Conservation (phyloP, 2,329 filamentous ascomycete genomes). For the Botrytis hyacinthi region DNA sequence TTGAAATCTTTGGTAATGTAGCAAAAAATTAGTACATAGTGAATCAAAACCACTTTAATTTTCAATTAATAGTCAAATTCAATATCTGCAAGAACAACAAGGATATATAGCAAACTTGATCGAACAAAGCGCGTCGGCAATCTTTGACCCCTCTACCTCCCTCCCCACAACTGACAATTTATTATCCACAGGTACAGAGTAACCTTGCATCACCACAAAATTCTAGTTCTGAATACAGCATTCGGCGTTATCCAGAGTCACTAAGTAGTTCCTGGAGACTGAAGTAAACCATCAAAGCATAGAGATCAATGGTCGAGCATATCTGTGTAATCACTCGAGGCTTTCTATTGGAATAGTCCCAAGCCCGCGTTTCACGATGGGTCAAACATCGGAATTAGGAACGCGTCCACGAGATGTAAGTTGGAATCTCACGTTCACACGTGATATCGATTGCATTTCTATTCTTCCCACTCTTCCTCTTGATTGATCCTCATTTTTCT, state of each 20-base stretch:
- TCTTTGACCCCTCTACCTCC: neutral
- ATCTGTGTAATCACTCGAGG: neutral
- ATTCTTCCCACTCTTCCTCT: neutral
- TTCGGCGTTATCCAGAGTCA: neutral
- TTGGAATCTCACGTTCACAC: constrained; percentile 9
- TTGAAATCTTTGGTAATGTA: neutral
- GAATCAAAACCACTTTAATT: neutral
- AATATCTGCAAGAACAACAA: neutral
- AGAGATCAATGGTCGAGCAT: neutral
- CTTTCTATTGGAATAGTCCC: neutral
- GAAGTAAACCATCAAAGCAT: neutral
- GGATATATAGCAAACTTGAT: neutral
- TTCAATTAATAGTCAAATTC: neutral
- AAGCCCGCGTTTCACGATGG: neutral
- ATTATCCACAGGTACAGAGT: neutral
- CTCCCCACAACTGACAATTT: neutral
- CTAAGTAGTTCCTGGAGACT: neutral
- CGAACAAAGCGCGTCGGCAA: neutral
- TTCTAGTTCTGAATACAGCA: neutral
- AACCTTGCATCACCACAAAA: neutral
- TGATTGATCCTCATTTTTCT: neutral
- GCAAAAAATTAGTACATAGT: neutral
- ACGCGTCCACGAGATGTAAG: neutral
- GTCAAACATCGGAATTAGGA: neutral
- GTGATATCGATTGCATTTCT: neutral